phyloP scores from a whole-genome alignment of 140 eudicot species.

The Bidens hawaiensis region DNA sequence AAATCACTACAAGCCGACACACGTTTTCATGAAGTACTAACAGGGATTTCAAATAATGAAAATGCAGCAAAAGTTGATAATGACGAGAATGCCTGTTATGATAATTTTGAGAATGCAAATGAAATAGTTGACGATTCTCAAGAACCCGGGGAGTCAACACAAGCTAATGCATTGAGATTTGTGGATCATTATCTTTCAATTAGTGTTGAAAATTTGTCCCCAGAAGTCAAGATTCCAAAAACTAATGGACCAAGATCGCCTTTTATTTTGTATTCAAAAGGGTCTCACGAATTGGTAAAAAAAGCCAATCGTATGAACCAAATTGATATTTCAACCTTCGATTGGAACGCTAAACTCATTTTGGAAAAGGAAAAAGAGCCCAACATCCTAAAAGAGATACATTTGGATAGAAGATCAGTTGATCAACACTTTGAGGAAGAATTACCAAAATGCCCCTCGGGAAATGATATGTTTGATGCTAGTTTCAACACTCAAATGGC shows the following conservation, averaged over 20 bases:
- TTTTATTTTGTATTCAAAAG: conserved; percentile 46
- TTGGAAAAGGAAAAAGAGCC: conserved; percentile 24
- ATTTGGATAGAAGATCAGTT: conserved; percentile 16
- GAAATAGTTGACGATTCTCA: conserved; percentile 37
- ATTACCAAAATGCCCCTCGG: conserved; percentile 16
- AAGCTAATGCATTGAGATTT: conserved; percentile 52
- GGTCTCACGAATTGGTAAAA: conserved; percentile 49
- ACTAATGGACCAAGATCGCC: conserved; percentile 36
- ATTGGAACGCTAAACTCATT: conserved; percentile 48
- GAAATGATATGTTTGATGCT: conserved; percentile 34
- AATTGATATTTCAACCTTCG: conserved; percentile 37
- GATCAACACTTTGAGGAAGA: conserved; percentile 29
- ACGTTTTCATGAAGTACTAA: conserved; percentile 16
- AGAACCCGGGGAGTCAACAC: conserved; percentile 58
- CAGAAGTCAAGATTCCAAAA: conserved; percentile 27
- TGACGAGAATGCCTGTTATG: conserved; percentile 7
- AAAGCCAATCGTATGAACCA: conserved; percentile 33
- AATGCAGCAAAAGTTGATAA: conserved; percentile 19
- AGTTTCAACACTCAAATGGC: conserved; percentile 81
- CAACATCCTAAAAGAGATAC: conserved; percentile 18
- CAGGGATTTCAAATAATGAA: conserved; percentile 10
- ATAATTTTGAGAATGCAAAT: conserved; percentile 19
- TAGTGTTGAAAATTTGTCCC: conserved; percentile 35
- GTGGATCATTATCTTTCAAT: conserved; percentile 64
- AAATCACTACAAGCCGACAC: conserved; percentile 20